Conservation (phyloP, 2,329 filamentous ascomycete species). For the Fusarium miscanthi region DNA sequence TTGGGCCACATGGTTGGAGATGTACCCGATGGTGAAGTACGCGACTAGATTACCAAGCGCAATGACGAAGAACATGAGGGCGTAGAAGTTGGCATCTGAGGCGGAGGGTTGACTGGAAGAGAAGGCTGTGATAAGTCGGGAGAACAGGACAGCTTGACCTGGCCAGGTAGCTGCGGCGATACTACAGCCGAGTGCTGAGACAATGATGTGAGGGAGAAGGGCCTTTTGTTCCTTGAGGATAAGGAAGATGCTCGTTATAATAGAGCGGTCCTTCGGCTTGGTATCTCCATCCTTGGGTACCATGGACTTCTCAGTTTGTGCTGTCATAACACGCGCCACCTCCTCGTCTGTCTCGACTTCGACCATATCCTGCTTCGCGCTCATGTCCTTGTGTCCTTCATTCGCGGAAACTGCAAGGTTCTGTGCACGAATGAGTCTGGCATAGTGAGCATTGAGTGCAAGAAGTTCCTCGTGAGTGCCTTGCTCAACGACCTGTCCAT, state of each 20-base stretch:
- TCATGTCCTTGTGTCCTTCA: neutral
- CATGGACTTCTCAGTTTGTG: constrained; percentile 5
- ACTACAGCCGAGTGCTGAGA: neutral
- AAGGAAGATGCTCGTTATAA: constrained; percentile 21
- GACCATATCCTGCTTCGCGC: neutral
- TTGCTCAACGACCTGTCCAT: constrained; percentile 36
- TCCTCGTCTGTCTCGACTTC: neutral
- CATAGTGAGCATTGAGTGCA: constrained; percentile 21
- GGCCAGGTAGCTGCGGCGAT: constrained; percentile 47
- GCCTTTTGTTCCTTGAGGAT: constrained; percentile 25
- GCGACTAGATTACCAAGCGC: constrained; percentile 36
- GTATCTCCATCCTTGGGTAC: neutral
- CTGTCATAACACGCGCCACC: constrained; percentile 3
- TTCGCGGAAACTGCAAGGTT: constrained; percentile 1
- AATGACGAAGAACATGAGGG: constrained; percentile 48
- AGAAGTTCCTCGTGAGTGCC: constrained; percentile 39
- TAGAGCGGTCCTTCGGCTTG: neutral
- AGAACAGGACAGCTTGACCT: constrained; percentile 49
- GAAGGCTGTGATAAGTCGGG: constrained; percentile 46
- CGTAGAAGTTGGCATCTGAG: constrained; percentile 51
- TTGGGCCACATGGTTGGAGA: constrained; percentile 35
- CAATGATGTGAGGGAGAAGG: constrained; percentile 9
- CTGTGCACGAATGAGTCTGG: constrained; percentile 38
- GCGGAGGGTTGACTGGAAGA: constrained; percentile 4
- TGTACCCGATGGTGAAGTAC: constrained; percentile 37